Evolutionary conservation across 306 rosid genomes (phyloP).

Genomic region (Rosa lucieae): DNA sequence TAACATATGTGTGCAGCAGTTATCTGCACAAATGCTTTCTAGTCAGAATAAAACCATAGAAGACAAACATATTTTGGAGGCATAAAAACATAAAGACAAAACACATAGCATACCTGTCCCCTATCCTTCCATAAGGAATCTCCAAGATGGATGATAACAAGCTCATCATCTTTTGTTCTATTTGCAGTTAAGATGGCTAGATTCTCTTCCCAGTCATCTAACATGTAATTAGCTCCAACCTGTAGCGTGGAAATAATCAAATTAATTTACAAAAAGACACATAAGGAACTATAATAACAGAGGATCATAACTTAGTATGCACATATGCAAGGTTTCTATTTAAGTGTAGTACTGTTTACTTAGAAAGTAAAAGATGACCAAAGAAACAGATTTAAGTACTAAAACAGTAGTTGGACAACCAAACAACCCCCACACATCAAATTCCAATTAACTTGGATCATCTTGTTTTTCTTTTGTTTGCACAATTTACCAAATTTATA

Average conservation of each 20-base stretch:
- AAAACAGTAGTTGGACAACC: background rate
- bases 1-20: conserved; percentile 29
- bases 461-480: background rate
- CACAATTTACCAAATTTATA: background rate
- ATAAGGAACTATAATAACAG: conserved; percentile 7
- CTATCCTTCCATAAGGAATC: conserved; percentile 73
- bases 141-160: conserved; percentile 69
- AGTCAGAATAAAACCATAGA: conserved; percentile 23
- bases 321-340: background rate
- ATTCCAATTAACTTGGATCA: background rate
- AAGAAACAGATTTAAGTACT: background rate
- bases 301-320: background rate
- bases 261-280: conserved; percentile 10
- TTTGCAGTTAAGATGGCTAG: conserved; percentile 68
- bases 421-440: background rate
- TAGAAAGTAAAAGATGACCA: background rate
- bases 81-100: background rate
- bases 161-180: conserved; percentile 73
- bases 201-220: conserved; percentile 74
- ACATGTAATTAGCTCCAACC: conserved; percentile 54
- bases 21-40: conserved; percentile 9
- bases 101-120: conserved; percentile 48
- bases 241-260: conserved; percentile 28
- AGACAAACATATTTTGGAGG: background rate
- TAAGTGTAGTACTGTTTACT: background rate